A percentile compares a stretch with the other conserved stretches of the same genome.
These are phyloP conservation scores for Grosmannia serpens DNA, from an alignment of 2,329 filamentous ascomycete species.

Conservation along the genomic window DNA sequence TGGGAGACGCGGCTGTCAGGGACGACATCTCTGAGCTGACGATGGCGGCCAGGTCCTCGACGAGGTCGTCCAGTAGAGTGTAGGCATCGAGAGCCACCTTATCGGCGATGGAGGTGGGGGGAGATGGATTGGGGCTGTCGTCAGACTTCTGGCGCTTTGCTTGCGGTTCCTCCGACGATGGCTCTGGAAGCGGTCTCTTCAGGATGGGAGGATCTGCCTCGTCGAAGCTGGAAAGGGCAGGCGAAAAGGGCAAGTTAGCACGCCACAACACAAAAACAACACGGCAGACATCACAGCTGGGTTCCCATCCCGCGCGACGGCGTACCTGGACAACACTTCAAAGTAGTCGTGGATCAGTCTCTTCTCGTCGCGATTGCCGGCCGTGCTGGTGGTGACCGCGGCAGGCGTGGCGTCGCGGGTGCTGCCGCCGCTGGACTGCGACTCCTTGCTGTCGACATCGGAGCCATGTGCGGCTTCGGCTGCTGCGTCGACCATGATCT, in stretches of 20 bases:
- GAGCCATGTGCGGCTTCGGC: neutral
- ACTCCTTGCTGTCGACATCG: neutral
- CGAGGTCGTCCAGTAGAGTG: conserved; percentile 52
- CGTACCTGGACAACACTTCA: conserved; percentile 30
- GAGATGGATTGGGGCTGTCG: conserved; percentile 20
- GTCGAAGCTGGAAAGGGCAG: conserved; percentile 34
- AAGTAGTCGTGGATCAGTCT: conserved; percentile 29
- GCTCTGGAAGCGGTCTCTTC: conserved; percentile 37
- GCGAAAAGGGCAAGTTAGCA: conserved; percentile 15
- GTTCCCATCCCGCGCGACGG: conserved; percentile 14
- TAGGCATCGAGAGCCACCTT: conserved; percentile 42
- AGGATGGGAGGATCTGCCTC: conserved; percentile 38
- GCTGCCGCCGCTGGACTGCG: conserved; percentile 13
- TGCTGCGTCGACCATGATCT: conserved; percentile 6
- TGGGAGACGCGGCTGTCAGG: conserved; percentile 26
- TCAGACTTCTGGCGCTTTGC: conserved; percentile 50
- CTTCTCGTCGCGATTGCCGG: conserved; percentile 19
- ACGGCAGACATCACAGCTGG: conserved; percentile 6
- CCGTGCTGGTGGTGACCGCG: conserved; percentile 11
- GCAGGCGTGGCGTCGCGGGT: conserved; percentile 17
- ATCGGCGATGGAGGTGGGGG: conserved; percentile 31
- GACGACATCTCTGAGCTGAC: conserved; percentile 30
- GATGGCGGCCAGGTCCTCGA: conserved; percentile 37
- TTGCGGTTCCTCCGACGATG: conserved; percentile 37
- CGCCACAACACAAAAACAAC: neutral